These are phyloP conservation scores for Pseudozyma pruni DNA, from an alignment of 1,284 basidiomycete genomes.

Conservation along the genomic window DNA sequence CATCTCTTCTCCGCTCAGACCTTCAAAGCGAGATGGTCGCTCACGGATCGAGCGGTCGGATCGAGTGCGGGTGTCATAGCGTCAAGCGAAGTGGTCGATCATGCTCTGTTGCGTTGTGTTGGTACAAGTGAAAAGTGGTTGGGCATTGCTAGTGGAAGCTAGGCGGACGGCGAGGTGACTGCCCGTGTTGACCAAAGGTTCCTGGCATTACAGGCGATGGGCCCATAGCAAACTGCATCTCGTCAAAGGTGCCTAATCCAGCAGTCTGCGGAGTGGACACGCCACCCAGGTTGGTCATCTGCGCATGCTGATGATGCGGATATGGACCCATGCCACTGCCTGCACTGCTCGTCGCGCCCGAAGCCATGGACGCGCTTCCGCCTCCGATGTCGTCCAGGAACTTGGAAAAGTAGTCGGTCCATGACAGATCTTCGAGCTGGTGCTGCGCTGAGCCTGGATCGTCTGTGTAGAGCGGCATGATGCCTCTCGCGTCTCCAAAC, in stretches of 20 bases:
- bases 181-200: conserved; percentile 1
- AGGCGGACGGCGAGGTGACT: conserved; percentile 22
- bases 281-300: conserved; percentile 4
- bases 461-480: conserved; percentile 40
- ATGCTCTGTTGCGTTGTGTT: no score
- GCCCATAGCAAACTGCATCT: conserved; percentile 37
- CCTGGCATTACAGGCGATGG: conserved; percentile 10
- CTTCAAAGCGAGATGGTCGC: no score
- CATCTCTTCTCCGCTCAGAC: no score
- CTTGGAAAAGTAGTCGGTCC: conserved; percentile 52
- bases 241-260: conserved; percentile 5
- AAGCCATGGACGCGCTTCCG: conserved; percentile 13
- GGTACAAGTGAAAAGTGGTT: not conserved
- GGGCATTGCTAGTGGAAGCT: conserved; percentile 2
- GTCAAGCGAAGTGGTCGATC: no score
- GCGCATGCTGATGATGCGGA: conserved; percentile 3
- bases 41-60: no score
- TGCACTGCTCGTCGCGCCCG: conserved; percentile 1
- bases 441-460: conserved; percentile 37
- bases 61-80: no score
- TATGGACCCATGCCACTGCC: conserved; percentile 4
- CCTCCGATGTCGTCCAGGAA: conserved; percentile 45
- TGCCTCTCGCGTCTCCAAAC: conserved; percentile 45
- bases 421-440: conserved; percentile 47
- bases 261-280: conserved; percentile 3